A percentile compares a stretch with the other conserved stretches of the same genome.
Evolutionary conservation across 305 asterid genomes (phyloP).

Genomic region (Ruellia speciosa): DNA sequence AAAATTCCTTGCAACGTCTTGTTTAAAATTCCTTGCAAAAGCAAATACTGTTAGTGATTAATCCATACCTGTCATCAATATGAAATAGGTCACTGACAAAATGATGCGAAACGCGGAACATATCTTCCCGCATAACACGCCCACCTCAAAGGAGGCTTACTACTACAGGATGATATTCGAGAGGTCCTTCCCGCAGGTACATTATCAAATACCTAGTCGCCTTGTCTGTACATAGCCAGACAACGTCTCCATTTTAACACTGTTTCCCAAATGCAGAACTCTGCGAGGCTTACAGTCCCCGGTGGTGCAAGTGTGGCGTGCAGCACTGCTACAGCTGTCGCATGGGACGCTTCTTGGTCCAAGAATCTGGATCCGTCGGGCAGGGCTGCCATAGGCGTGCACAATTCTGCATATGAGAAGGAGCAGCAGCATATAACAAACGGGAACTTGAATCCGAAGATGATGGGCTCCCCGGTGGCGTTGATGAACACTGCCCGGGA

Average conservation of each 20-base stretch:
- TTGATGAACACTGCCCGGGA: constrained; percentile 25
- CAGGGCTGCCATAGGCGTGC: constrained; percentile 88
- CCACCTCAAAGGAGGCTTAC: constrained; percentile 84
- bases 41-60: neutral
- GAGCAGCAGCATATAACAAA: constrained; percentile 20
- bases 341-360: constrained; percentile 92
- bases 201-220: too few relatives aligned
- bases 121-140: constrained; percentile 86
- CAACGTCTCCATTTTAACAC: too few relatives aligned
- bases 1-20: neutral
- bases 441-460: constrained; percentile 30
- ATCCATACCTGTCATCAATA: neutral
- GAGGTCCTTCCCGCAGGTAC: constrained; percentile 62
- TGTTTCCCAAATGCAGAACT: constrained; percentile 53
- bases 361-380: constrained; percentile 86
- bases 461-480: constrained; percentile 31
- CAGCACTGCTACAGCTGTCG: constrained; percentile 78
- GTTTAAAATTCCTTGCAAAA: neutral
- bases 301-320: constrained; percentile 87
- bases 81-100: constrained; percentile 54
- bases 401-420: constrained; percentile 60
- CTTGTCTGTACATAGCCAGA: too few relatives aligned
- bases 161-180: constrained; percentile 64
- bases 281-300: constrained; percentile 66
- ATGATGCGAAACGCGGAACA: constrained; percentile 81